Evolutionary conservation across 2,329 filamentous ascomycete species (phyloP).

Genomic region (Daldinia sp.): DNA sequence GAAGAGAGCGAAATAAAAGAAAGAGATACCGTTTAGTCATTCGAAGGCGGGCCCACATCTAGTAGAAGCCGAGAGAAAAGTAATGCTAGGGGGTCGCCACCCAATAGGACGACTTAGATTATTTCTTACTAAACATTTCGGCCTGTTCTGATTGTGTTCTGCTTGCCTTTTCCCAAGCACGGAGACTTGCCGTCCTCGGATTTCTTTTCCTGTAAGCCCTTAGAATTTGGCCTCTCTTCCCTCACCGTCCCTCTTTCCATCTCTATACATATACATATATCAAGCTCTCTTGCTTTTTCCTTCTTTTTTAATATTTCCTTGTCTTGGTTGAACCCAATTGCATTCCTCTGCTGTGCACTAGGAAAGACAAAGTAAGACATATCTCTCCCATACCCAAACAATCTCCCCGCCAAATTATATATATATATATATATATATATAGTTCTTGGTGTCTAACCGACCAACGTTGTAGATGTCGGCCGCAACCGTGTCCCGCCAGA

Average conservation of each 20-base stretch:
- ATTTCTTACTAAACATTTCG: conserved; percentile 28
- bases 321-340: conserved; percentile 2
- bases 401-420: conserved; percentile 2
- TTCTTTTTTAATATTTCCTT: conserved; percentile 2
- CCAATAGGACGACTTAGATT: conserved; percentile 30
- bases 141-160: too few relatives aligned
- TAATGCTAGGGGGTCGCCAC: conserved; percentile 10
- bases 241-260: background rate
- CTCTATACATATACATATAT: background rate
- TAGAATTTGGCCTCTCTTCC: conserved; percentile 3
- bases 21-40: background rate
- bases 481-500: conserved; percentile 58
- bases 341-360: conserved; percentile 29
- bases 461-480: conserved; percentile 52
- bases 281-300: conserved; percentile 1
- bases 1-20: background rate
- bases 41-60: conserved; percentile 26
- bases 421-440: too few relatives aligned
- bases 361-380: conserved; percentile 29
- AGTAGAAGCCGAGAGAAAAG: conserved; percentile 32
- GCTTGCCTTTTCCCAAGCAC: conserved; percentile 16
- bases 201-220: conserved; percentile 26
- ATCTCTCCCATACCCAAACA: background rate
- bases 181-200: conserved; percentile 25
- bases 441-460: conserved; percentile 9